Conservation (phyloP, 2,329 filamentous ascomycete species). For the Grosmannia serpens region DNA sequence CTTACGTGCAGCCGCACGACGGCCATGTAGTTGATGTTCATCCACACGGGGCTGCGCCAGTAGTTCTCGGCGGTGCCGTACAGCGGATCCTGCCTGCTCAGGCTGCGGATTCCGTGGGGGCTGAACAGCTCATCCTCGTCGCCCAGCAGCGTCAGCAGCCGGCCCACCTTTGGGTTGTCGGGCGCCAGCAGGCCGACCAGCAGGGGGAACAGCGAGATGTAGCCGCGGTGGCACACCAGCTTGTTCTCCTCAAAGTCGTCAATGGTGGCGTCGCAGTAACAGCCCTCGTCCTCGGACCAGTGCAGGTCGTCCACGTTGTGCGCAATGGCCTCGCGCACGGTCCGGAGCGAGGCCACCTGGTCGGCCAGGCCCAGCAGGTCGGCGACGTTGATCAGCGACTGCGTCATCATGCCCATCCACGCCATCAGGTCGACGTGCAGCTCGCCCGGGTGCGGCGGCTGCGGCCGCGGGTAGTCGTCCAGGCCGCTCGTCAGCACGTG, state of each 20-base stretch:
- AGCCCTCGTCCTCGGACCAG: slow-evolving; percentile 70
- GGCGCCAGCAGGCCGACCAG: slow-evolving; percentile 67
- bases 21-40: slow-evolving; percentile 90
- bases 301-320: slow-evolving; percentile 87
- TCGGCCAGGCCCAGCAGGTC: slow-evolving; percentile 51
- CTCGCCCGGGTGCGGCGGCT: slow-evolving; percentile 91
- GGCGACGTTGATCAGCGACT: slow-evolving; percentile 72
- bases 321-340: slow-evolving; percentile 64
- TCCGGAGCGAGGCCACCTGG: slow-evolving; percentile 64
- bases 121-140: slow-evolving; percentile 86
- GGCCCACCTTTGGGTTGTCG: slow-evolving; percentile 62
- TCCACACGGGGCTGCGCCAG: slow-evolving; percentile 90
- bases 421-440: slow-evolving; percentile 88
- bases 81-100: slow-evolving; percentile 71
- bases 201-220: slow-evolving; percentile 89
- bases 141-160: slow-evolving; percentile 64
- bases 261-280: slow-evolving; percentile 90
- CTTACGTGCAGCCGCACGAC: slow-evolving; percentile 67
- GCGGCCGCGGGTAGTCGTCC: slow-evolving; percentile 89
- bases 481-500: slow-evolving; percentile 90
- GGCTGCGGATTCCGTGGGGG: slow-evolving; percentile 72
- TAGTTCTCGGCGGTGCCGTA: slow-evolving; percentile 95
- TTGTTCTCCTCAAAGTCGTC: slow-evolving; percentile 87
- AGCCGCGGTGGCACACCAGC: slow-evolving; percentile 92
- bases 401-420: slow-evolving; percentile 96